Base-by-base conservation (phyloP, 345 rosid genomes). In the Camelina laxa region DNA sequence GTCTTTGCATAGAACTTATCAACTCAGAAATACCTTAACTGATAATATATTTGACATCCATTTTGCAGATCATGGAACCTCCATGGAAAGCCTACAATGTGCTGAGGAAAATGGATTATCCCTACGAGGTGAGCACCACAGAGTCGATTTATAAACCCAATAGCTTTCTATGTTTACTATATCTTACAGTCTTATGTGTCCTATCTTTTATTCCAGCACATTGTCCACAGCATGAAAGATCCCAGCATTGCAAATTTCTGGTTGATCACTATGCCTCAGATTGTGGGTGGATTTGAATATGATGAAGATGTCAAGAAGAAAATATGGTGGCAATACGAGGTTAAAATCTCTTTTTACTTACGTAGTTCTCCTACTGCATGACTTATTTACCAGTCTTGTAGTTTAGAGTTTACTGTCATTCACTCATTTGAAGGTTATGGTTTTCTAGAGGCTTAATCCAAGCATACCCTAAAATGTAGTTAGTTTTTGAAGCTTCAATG, bases 181-280 rank as follows among this genome's bases (percentile, higher is more conserved):
- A 9, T 30, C 68, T 47, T 64, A 14, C 44, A 19, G 33, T 70
- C 61, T 69, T 35, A 65, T 24, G 47, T 60, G 48, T 80, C 73
- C 2, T 4, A 33, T 78, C 49, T 45, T 6, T 60, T 65, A 59
- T 82, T 85, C 79, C 92, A 93, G 97, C 97, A 93, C 80, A 91
- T 93, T 53, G 86, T 89, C 68, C 91, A 93, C 82, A 89, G 96
- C 87, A 91, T 93, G 98, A 89, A 85, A 72, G 97, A 93, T 75
- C 96, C 98, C 57, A 89, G 92, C 83, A 93, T 93, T 60, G 98
- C 97, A 80, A 89, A 92, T 48, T 93, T 93, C 85, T 93, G 97
- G 96, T 81, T 93, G 84, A 82, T 93, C 76, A 85, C 97, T 73
- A 75, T 89, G 60, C 98, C 98, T 70, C 96, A 89, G 72, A 72